These are phyloP conservation scores for Xanthoconium separans DNA, from an alignment of 1,284 basidiomycete species.

Conservation along the genomic window DNA sequence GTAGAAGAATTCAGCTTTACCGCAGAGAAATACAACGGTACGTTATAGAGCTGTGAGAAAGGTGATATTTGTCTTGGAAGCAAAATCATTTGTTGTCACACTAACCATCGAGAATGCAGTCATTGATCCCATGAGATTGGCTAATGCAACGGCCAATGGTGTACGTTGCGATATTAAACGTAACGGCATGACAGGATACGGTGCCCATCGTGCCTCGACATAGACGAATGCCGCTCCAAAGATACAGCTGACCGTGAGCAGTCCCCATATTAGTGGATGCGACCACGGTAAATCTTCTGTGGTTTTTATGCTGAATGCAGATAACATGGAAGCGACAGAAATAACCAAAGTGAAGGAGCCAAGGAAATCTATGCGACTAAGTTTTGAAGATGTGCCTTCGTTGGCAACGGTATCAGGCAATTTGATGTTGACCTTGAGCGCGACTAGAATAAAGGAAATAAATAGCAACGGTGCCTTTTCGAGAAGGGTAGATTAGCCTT, in stretches of 20 bases:
- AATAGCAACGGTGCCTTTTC: conserved; percentile 71
- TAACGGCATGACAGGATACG: conserved; percentile 85
- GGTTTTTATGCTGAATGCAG: conserved; percentile 78
- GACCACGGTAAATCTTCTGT: conserved; percentile 81
- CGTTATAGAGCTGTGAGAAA: conserved; percentile 70
- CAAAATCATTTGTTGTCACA: conserved; percentile 11
- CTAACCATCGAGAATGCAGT: conserved; percentile 78
- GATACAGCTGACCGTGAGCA: conserved; percentile 57
- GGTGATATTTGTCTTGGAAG: neutral
- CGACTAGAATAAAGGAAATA: conserved; percentile 67
- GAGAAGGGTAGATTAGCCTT: conserved; percentile 8
- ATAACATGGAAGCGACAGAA: conserved; percentile 70
- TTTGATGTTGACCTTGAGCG: conserved; percentile 70
- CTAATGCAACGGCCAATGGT: conserved; percentile 75
- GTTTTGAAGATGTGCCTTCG: conserved; percentile 59
- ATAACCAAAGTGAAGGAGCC: conserved; percentile 79
- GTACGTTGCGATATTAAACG: conserved; percentile 73
- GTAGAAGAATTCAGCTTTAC: conserved; percentile 74
- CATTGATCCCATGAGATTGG: conserved; percentile 77
- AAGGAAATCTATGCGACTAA: conserved; percentile 79
- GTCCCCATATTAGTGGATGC: conserved; percentile 63
- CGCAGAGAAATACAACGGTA: conserved; percentile 88
- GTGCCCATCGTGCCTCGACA: conserved; percentile 72
- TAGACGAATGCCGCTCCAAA: conserved; percentile 62
- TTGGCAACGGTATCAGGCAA: conserved; percentile 60